Percentiles rank a stretch among this genome's conserved stretches.
These are phyloP conservation scores for Calycina marina DNA, from an alignment of 2,329 filamentous ascomycete genomes.

Conservation along the genomic window DNA sequence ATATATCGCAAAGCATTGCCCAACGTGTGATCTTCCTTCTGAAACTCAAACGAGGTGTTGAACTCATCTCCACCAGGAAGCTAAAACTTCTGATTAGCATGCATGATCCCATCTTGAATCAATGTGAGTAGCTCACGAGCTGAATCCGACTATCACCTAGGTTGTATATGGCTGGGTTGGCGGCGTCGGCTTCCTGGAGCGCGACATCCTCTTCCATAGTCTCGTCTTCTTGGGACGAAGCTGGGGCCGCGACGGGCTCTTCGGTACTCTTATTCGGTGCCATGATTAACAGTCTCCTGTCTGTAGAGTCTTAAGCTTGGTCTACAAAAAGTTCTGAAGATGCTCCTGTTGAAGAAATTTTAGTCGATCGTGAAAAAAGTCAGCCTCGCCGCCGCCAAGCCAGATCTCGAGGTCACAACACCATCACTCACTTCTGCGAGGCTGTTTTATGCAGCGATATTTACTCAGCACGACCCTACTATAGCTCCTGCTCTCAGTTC, in stretches of 20 bases:
- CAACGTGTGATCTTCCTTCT: slow-evolving; percentile 85
- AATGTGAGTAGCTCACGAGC: slow-evolving; percentile 19
- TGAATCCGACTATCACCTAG: slow-evolving; percentile 16
- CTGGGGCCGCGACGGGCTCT: slow-evolving; percentile 2
- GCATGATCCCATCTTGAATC: no score
- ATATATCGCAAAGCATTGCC: slow-evolving; percentile 89
- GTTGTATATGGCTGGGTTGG: slow-evolving; percentile 8
- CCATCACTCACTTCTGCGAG: no score
- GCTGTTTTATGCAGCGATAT: no score
- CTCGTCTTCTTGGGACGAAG: slow-evolving; percentile 14
- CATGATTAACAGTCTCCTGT: slow-evolving; percentile 13
- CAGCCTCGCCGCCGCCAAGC: no score
- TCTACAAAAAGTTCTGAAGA: no score
- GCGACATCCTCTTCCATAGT: slow-evolving; percentile 15
- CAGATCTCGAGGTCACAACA: no score
- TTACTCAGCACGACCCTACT: no score
- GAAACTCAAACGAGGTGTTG: slow-evolving; percentile 73
- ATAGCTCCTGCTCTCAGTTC: no score
- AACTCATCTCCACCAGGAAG: not conserved
- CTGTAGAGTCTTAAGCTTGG: no score
- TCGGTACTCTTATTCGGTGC: slow-evolving; percentile 13
- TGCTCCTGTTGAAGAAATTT: no score
- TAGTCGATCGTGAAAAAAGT: no score
- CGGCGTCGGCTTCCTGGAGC: slow-evolving; percentile 4
- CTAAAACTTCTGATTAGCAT: not conserved